Base-by-base conservation (phyloP, 2,329 filamentous ascomycete species). In the Cryphonectria nitschkei region DNA sequence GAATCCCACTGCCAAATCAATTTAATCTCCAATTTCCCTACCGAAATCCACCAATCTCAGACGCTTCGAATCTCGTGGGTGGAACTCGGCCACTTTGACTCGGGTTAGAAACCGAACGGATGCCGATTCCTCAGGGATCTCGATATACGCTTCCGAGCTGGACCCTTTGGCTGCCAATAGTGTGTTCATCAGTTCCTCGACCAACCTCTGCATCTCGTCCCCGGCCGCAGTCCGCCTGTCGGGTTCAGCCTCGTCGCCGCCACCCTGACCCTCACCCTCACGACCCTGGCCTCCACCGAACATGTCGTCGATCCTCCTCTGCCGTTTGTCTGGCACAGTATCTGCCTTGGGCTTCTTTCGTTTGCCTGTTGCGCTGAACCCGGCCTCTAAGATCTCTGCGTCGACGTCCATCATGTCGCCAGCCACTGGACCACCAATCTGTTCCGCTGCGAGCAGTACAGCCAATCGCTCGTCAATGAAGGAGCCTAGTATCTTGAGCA, bases 351-450 rank as follows among this genome's bases (percentile, higher is more conserved):
- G 70, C 75, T 85, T 87, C 75, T 86, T 88, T 29, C 82, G 81
- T 73, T 87, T 88, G 16, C 88, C 89, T 71, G 89, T 86, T 0
- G 86, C 80, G 74, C 84, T 90, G 78, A 91, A 91, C 1, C 88
- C 89, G 11, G 85, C 86, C 6, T 84, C 85, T 7, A 91, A 80
- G 73, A 87, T 87, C 61, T 91, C 86, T 11, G 86, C 75, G 83
- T 90, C 81, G 32, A 92, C 76, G 79, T 92, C 89, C 77, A 92
- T 84, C 75, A 91, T 84, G 74, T 93, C 91, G 3, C 94, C 93
- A 0, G 95, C 93, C 14, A 94, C 91, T 0, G 94, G 93, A 0
- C 94, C 93, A 9, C 94, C 94, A 1, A 95, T 85, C 76, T 94
- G 92, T 81, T 97, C 94, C 0, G 93, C 92, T 8, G 93, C 93